Evolutionary conservation across 2,329 filamentous ascomycete species (phyloP), one percentile per base, ranked within the genome.

Genomic region (Aspergillus sp.): DNA sequence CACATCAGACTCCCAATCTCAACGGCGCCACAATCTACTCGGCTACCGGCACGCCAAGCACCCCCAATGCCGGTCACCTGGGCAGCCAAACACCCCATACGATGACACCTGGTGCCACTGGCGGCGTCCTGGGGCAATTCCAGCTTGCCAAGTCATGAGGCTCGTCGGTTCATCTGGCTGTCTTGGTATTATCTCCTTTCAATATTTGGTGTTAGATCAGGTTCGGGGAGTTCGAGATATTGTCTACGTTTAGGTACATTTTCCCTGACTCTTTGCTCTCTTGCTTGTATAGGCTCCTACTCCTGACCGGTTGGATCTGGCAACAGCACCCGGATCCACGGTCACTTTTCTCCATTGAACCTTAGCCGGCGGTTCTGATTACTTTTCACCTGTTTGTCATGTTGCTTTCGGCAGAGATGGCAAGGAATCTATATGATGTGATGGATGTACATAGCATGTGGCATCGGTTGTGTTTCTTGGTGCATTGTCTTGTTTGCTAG

Each of bases 81-180:
- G 50, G 74, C 84, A 74, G 69, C 55, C 77, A 79, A 49, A 81
- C 78, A 8, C 79, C 79, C 42, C 73, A 75, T 54, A 85, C 89
- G 38, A 88, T 92, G 83, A 95, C 91, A 7, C 91, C 91, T 1
- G 90, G 91, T 25, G 89, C 87, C 19, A 87, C 87, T 2, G 88
- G 88, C 25, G 89, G 90, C 54, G 86, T 88, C 23, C 92, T 94
- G 80, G 91, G 91, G 51, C 85, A 83, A 72, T 94, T 94, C 66
- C 75, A 77, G 51, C 62, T 71, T 52, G 68, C 65, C 32, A 74
- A 74, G 65, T 66, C 66, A 59, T 75, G 63, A 71, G 63, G 25
- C 49, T 56, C 27, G 44, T 56, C 19, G 36, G 10, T 36, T 30
- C 7, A 15, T 47, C 27, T 50, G 27, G 15, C 55, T 41, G 52